Conservation (phyloP, 805 yeast genomes). For the Brettanomyces custersianus region DNA sequence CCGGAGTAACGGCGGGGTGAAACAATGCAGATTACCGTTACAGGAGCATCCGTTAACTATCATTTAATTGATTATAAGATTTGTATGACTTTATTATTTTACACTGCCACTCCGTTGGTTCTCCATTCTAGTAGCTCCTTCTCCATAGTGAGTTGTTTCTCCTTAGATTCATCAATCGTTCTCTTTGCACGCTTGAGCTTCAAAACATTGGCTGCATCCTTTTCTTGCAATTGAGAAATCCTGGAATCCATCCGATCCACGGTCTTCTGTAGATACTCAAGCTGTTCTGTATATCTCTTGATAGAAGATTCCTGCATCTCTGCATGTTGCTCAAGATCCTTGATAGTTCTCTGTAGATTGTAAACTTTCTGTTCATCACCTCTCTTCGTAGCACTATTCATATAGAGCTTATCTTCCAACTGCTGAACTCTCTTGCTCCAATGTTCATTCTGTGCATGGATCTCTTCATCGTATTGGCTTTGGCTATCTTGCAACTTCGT, state of each 20-base stretch:
- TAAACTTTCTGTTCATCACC: conserved; percentile 44
- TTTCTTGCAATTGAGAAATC: conserved; percentile 33
- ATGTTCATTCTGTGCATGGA: conserved; percentile 38
- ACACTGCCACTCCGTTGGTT: conserved; percentile 7
- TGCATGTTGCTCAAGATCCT: conserved; percentile 42
- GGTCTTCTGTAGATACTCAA: conserved; percentile 43
- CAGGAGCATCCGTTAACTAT: too few species aligned
- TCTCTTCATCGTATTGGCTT: conserved; percentile 41
- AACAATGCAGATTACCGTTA: too few species aligned
- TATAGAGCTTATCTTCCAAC: conserved; percentile 41
- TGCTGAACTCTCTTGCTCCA: conserved; percentile 51
- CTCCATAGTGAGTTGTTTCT: conserved; percentile 42
- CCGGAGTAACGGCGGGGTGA: too few species aligned
- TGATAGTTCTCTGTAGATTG: conserved; percentile 42
- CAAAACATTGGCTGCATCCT: conserved; percentile 36
- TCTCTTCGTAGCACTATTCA: conserved; percentile 37
- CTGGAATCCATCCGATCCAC: conserved; percentile 36
- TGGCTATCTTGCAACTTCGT: conserved; percentile 37
- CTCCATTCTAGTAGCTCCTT: conserved; percentile 53
- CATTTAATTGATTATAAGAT: neutral
- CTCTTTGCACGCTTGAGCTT: conserved; percentile 41
- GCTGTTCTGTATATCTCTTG: conserved; percentile 49
- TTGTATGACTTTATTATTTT: too few species aligned
- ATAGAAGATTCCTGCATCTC: conserved; percentile 43
- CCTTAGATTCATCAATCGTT: conserved; percentile 47